These are phyloP conservation scores for Fusarium nisikadoi DNA, from an alignment of 2,329 filamentous ascomycete species.

Conservation along the genomic window DNA sequence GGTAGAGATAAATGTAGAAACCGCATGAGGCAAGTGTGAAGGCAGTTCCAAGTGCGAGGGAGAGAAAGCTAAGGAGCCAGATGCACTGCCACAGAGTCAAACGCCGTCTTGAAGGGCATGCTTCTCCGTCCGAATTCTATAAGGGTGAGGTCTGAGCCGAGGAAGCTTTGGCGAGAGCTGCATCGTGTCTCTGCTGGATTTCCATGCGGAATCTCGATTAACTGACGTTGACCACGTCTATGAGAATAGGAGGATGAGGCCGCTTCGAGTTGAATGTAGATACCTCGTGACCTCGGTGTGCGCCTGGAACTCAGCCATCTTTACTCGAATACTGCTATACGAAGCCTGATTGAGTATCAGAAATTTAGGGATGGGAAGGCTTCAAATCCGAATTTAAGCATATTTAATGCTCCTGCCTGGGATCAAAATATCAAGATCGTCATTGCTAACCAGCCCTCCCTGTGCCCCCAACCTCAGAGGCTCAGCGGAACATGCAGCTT, in stretches of 20 bases:
- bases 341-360: neutral
- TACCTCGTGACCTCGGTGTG: neutral
- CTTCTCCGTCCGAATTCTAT: neutral
- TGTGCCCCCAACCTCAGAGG: neutral
- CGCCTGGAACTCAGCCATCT: neutral
- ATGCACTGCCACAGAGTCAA: neutral
- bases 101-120: neutral
- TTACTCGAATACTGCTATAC: neutral
- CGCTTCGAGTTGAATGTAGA: rapidly evolving
- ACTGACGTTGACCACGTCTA: neutral
- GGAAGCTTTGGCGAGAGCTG: neutral
- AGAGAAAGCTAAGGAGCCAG: neutral
- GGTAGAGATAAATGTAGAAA: slow-evolving; percentile 17
- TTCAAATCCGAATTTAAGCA: neutral
- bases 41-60: neutral
- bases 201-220: neutral
- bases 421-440: neutral
- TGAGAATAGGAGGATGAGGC: too few species aligned
- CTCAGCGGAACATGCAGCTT: neutral
- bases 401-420: neutral
- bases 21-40: neutral
- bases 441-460: neutral
- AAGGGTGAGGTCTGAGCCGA: neutral
- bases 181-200: too few species aligned
- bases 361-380: neutral